These are phyloP conservation scores for Cercis canadensis DNA, from an alignment of 306 rosid genomes.

Conservation along the genomic window DNA sequence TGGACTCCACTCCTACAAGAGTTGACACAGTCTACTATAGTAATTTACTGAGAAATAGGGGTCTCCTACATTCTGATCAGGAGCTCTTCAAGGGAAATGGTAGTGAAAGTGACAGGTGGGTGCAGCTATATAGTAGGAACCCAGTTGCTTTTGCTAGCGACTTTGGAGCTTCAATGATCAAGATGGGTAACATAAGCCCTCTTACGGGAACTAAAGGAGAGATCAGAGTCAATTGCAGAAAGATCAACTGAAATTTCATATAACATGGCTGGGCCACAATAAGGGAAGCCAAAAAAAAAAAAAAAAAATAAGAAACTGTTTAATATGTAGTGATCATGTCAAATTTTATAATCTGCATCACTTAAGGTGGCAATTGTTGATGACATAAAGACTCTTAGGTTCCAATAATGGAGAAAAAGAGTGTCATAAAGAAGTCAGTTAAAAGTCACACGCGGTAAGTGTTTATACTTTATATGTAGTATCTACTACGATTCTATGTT, in stretches of 20 bases:
- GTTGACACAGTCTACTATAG: constrained; percentile 43
- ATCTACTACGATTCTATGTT: no score
- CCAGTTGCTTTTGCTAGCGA: constrained; percentile 36
- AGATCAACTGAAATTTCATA: constrained; percentile 25
- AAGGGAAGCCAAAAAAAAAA: no score
- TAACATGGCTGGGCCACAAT: no score
- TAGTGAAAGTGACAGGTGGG: constrained; percentile 40
- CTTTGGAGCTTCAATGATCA: constrained; percentile 46
- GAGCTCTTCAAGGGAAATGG: constrained; percentile 48
- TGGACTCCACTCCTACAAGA: constrained; percentile 37
- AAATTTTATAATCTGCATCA: no score
- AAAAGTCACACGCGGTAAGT: no score
- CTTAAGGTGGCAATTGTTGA: no score
- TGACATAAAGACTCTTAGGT: no score
- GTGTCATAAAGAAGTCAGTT: no score
- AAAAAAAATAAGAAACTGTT: no score
- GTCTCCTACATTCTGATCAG: constrained; percentile 55
- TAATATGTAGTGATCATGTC: no score
- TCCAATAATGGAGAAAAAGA: no score
- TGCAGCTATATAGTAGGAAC: constrained; percentile 27
- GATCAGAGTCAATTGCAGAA: constrained; percentile 51
- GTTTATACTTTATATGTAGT: no score
- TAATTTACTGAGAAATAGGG: constrained; percentile 35
- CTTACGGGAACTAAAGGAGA: constrained; percentile 42
- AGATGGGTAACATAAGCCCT: constrained; percentile 55